Evolutionary conservation across 441 rosid genomes (phyloP).

Genomic region (Raphanus hybrid): DNA sequence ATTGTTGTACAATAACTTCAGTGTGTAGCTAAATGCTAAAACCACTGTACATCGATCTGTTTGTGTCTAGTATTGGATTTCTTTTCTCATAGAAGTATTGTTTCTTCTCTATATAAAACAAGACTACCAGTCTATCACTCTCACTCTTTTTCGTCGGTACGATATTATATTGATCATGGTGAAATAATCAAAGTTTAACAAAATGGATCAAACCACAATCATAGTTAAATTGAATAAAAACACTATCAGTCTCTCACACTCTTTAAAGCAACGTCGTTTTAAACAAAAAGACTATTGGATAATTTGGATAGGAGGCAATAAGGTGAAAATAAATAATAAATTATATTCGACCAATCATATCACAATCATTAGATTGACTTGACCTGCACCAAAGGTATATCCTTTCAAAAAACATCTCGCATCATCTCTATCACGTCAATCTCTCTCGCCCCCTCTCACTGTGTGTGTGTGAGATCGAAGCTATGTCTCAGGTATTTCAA

Average conservation of each 20-base stretch:
- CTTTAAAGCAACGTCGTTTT: not conserved
- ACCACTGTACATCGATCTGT: not conserved
- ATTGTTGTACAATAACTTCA: not conserved
- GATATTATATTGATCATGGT: not conserved
- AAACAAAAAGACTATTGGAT: not conserved
- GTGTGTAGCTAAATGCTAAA: not conserved
- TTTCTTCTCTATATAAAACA: not conserved
- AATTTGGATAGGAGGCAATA: not conserved
- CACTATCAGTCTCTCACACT: not conserved
- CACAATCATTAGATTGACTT: not conserved
- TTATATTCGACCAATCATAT: not conserved
- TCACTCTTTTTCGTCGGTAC: not conserved
- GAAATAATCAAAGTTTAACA: not conserved
- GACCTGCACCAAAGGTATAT: not conserved
- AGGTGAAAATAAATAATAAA: not conserved
- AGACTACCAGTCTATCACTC: not conserved
- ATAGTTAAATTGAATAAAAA: not conserved
- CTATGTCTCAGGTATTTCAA: constrained; percentile 38
- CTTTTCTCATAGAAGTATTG: not conserved
- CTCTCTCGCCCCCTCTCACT: constrained; percentile 2
- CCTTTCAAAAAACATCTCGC: not conserved
- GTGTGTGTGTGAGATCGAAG: constrained; percentile 10
- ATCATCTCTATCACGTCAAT: not conserved
- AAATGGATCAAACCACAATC: not conserved
- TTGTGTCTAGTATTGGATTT: not conserved